Base-by-base conservation (phyloP, 805 yeast species). In the Ogataea haglerorum region DNA sequence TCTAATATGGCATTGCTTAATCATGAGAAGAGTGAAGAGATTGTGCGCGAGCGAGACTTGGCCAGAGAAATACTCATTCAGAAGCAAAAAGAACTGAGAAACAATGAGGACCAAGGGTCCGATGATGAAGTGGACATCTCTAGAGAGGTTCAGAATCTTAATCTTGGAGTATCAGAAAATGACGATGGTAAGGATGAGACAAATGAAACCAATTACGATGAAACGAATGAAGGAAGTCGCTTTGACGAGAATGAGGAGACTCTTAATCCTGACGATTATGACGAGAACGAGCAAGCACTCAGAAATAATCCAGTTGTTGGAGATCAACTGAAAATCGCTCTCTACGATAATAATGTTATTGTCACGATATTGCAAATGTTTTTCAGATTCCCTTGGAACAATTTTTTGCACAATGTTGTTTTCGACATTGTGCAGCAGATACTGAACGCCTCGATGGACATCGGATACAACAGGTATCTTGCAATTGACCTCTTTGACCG, bases 371-470 rank as follows among this genome's bases (percentile, higher is more conserved):
- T 89, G 18, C 64, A 73, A 15, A 51, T 51, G 73, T 87, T 93
- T 56, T 81, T 90, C 62, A 68, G 74, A 46, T 88, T 82, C 62
- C 96, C 98, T 6, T 93, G 98, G 98, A 93, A 93, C 61, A 93
- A 93, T 58, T 93, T 93, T 57, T 75, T 93, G 70, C 99, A 93
- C 63, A 93, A 91, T 57, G 99, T 93, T 43, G 96, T 93, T 7
- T 93, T 91, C 70, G 99, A 93, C 64, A 78, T 93, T 47, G 83
- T 93, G 23, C 99, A 93, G 63, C 99, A 93, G 61, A 80, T 93
- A 14, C 76, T 93, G 60, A 89, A 88, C 61, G 98, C 96, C 1
- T 76, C 82, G 30, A 48, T 51, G 72, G 91, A 86, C 48, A 76
- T 83, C 45, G 91, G 95, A 10, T 90, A 84, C 54, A 91, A 90